Evolutionary conservation across 257 asterid species (phyloP), one percentile per base, ranked within the genome.

Genomic region (Coffea canephora): DNA sequence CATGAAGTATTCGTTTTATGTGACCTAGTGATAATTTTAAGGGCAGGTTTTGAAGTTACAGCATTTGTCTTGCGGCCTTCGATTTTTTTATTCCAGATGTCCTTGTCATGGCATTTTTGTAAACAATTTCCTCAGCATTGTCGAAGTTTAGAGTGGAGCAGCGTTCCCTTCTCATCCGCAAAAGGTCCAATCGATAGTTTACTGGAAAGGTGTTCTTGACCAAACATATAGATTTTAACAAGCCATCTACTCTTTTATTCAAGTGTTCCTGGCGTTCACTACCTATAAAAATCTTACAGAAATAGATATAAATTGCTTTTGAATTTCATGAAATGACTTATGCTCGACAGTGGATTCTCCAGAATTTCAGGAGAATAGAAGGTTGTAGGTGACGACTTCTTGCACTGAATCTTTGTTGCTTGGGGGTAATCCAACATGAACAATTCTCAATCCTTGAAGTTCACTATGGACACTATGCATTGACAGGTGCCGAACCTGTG

Each of bases 11-110:
- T 45, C 6, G 52, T 2, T 5, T 21, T 61, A 34, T 27, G 54
- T 21, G 46, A 36, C 34, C 39, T 19, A 59, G 65, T 45, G 77
- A 79, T 59, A 73, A 73, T 79, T 78, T 78, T 79, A 21, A 46
- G 12, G 43, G 77, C 78, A 79, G 73, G 21, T 36, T 48, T 61
- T 23, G 49, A 62, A 74, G 69, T 8, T 57, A 71, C 72, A 27
- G 71, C 34, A 45, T 43, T 79, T 79, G 72, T 71, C 77, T 27
- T 46, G 27, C 45, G 18, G 49, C 21, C 69, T 39, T 41, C 50
- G 31, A 45, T 46, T 72, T 25, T 25, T 11, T 54, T 10, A 23
- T 61, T 19, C 55, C 31, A 13, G 72, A 69, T 41, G 79, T 80
- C 76, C 23, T 45, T 36, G 6, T 80, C 79, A 10, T 21, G 34